Conservation (phyloP, 2,329 filamentous ascomycete species). For the Plectosphaerella cucumerina region DNA sequence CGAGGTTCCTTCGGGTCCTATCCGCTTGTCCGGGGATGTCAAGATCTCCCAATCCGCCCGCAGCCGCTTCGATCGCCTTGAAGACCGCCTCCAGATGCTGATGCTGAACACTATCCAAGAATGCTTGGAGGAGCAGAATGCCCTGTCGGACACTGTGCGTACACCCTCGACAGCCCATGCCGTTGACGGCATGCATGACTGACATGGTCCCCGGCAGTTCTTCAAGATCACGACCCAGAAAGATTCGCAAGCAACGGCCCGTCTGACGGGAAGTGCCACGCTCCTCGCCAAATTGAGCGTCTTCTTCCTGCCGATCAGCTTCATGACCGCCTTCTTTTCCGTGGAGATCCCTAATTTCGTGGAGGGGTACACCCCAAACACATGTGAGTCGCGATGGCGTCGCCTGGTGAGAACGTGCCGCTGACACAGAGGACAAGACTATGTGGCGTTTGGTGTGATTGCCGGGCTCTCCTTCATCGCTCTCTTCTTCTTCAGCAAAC, state of each 20-base stretch:
- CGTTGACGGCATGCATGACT: background rate
- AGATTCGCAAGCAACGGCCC: conserved; percentile 67
- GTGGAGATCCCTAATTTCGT: conserved; percentile 57
- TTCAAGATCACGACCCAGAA: conserved; percentile 76
- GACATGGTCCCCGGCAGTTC: conserved; percentile 45
- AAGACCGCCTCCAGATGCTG: conserved; percentile 54
- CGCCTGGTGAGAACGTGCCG: no score
- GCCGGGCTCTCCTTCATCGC: conserved; percentile 54
- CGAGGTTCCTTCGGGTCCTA: background rate
- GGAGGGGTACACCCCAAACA: conserved; percentile 51
- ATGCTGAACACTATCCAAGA: conserved; percentile 60
- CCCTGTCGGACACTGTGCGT: conserved; percentile 62
- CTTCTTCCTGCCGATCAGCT: conserved; percentile 68
- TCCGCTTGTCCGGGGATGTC: conserved; percentile 14
- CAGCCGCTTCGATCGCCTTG: conserved; percentile 55
- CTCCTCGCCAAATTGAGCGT: conserved; percentile 72
- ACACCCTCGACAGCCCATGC: background rate
- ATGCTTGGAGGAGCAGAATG: conserved; percentile 65
- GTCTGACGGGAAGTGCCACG: conserved; percentile 67
- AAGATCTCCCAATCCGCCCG: conserved; percentile 40
- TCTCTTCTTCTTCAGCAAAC: conserved; percentile 48
- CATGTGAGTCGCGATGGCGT: conserved; percentile 28
- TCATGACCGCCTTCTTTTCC: conserved; percentile 73
- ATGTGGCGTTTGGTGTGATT: conserved; percentile 63
- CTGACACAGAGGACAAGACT: conserved; percentile 33